These are phyloP conservation scores for Fraxinus cuspidata DNA, from an alignment of 257 asterid species.

Conservation along the genomic window DNA sequence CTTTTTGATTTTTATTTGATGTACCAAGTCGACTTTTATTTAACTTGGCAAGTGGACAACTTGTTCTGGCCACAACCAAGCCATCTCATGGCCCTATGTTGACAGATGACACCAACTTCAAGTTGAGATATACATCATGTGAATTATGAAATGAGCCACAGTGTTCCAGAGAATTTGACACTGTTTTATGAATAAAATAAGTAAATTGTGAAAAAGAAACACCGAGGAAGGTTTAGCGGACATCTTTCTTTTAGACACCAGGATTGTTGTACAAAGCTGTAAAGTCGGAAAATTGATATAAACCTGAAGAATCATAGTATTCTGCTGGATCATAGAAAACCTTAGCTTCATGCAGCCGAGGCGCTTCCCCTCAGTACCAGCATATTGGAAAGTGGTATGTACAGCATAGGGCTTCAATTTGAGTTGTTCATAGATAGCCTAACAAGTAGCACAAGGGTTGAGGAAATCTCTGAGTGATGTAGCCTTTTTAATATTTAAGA, in stretches of 20 bases:
- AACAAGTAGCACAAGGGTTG: conserved; percentile 28
- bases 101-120: background rate
- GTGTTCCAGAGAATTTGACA: background rate
- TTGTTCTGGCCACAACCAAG: background rate
- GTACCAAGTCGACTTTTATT: background rate
- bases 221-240: background rate
- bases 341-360: conserved; percentile 96
- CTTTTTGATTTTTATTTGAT: conserved; percentile 2
- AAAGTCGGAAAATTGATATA: conserved; percentile 17
- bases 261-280: background rate
- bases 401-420: conserved; percentile 88
- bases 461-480: conserved; percentile 18
- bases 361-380: conserved; percentile 97
- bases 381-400: conserved; percentile 95
- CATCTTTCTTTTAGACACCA: background rate
- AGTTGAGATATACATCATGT: conserved; percentile 2
- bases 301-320: conserved; percentile 88
- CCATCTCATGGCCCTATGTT: conserved; percentile 12
- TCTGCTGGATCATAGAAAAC: conserved; percentile 84
- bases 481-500: conserved; percentile 10
- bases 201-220: background rate
- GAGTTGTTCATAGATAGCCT: conserved; percentile 89
- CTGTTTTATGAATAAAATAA: background rate
- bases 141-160: background rate
- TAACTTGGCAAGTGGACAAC: background rate